Base-by-base conservation (phyloP, 805 yeast genomes). In the Kregervanrija pseudodelftensis region DNA sequence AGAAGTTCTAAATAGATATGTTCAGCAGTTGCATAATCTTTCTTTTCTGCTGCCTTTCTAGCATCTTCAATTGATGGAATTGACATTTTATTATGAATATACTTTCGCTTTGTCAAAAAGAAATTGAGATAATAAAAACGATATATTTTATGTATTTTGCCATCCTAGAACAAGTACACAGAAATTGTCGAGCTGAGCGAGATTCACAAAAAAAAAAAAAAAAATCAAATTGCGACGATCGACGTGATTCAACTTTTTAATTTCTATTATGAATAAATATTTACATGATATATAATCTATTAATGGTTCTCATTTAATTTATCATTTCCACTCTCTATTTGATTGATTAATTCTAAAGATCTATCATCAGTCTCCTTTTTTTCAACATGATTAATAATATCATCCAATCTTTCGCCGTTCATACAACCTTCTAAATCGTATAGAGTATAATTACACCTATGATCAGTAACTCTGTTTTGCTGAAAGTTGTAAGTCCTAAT, bases 381-480 rank as follows among this genome's bases (percentile, higher is more conserved):
- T 34, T 68, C 75, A 46, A 82, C 74, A 1, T 67, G 76, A 32
- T 76, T 79, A 3, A 82, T 70, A 1, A 82, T 59, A 33, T 70
- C 76, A 44, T 79, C 82, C 31, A 82, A 58, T 48, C 68, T 68
- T 38, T 70, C 73, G 2, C 93, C 93, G 12, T 67, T 66, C 75
- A 84, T 64, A 33, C 82, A 73, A 2, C 81, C 83, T 8, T 71
- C 79, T 12, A 93, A 66, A 55, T 89, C 95, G 56, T 86, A 83
- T n/a, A 84, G 53, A 0, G 90, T 79, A 54, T 65, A 78, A 2
- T 90, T 89, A 58, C 96, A 88, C 41, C 99, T 70, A 58, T 93
- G 99, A 57, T 93, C 99, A 0, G 98, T 90, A 40, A 93, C 77
- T 53, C 99, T 73, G 60, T 89, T 89, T 57, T 93, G 97, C 8